Evolutionary conservation across 2,329 filamentous ascomycete genomes (phyloP).

Genomic region (Hypoxylon sp.): DNA sequence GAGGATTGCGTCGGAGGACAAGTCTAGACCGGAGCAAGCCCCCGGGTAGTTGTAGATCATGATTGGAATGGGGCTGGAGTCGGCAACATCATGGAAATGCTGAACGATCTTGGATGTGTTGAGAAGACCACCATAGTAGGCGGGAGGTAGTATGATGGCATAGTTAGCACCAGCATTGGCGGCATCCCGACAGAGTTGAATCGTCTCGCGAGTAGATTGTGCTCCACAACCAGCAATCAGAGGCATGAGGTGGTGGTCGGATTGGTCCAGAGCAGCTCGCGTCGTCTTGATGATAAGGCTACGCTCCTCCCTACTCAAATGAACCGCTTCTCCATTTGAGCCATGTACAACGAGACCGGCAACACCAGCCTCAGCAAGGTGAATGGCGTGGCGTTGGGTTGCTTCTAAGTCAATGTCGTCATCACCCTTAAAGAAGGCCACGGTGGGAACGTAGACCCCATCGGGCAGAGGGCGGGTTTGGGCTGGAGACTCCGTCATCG

Average conservation of each 20-base stretch:
- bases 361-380: slow-evolving; percentile 74
- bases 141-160: slow-evolving; percentile 76
- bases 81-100: slow-evolving; percentile 75
- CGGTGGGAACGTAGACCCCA: slow-evolving; percentile 74
- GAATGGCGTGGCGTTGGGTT: slow-evolving; percentile 67
- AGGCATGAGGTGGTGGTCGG: slow-evolving; percentile 68
- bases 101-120: slow-evolving; percentile 69
- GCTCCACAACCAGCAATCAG: slow-evolving; percentile 79
- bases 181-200: slow-evolving; percentile 76
- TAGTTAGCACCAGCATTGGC: slow-evolving; percentile 75
- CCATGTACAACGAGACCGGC: slow-evolving; percentile 78
- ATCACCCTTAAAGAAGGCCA: slow-evolving; percentile 71
- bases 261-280: slow-evolving; percentile 70
- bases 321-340: slow-evolving; percentile 81
- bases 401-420: slow-evolving; percentile 70
- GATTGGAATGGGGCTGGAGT: slow-evolving; percentile 69
- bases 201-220: slow-evolving; percentile 76
- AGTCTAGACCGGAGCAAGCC: slow-evolving; percentile 69
- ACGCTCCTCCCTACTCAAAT: slow-evolving; percentile 76
- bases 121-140: slow-evolving; percentile 75
- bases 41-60: slow-evolving; percentile 76
- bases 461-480: slow-evolving; percentile 42
- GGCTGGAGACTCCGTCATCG: slow-evolving; percentile 46
- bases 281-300: slow-evolving; percentile 73
- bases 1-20: slow-evolving; percentile 70